Conservation (phyloP, 169 alveolate genomes). For the Plasmodium gonderi region DNA sequence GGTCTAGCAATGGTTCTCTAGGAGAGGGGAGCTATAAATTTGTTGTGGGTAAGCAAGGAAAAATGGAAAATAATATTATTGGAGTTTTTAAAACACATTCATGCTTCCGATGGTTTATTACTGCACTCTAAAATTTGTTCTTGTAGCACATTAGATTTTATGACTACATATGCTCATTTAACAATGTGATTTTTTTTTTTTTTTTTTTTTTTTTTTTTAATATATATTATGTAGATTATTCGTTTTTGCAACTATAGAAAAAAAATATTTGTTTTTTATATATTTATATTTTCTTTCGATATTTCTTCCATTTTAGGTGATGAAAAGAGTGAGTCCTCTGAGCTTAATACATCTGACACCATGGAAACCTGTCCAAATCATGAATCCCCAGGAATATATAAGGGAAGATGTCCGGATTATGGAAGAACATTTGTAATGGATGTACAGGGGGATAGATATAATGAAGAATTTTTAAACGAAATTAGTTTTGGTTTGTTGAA, state of each 20-base stretch:
- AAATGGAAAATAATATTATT: not conserved
- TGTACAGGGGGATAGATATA: slow-evolving; percentile 12
- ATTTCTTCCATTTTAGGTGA: slow-evolving; percentile 8
- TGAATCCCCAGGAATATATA: slow-evolving; percentile 1
- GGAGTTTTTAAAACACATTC: not conserved
- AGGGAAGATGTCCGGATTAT: slow-evolving; percentile 54
- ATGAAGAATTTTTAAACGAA: slow-evolving; percentile 60
- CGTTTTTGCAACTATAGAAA: not conserved
- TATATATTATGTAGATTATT: not conserved
- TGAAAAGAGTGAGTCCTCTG: not conserved
- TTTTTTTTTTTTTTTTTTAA: not conserved
- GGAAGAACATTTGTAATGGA: slow-evolving; percentile 61
- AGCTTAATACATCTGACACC: not conserved
- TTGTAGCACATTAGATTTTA: not conserved
- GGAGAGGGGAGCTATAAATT: slow-evolving; percentile 45
- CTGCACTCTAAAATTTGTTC: not conserved
- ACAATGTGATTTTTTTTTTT: not conserved
- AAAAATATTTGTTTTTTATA: not conserved
- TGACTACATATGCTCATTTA: not conserved
- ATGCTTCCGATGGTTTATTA: not conserved
- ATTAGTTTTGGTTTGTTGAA: slow-evolving; percentile 52
- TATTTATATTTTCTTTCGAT: too few relatives aligned
- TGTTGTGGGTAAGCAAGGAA: slow-evolving; percentile 31
- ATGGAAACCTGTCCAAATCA: slow-evolving; percentile 20
- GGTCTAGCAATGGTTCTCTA: slow-evolving; percentile 21